Percentiles rank a stretch among this genome's conserved stretches.
These are phyloP conservation scores for Mediolabrus comicus DNA, from an alignment of 108 stramenopile species.

Conservation along the genomic window DNA sequence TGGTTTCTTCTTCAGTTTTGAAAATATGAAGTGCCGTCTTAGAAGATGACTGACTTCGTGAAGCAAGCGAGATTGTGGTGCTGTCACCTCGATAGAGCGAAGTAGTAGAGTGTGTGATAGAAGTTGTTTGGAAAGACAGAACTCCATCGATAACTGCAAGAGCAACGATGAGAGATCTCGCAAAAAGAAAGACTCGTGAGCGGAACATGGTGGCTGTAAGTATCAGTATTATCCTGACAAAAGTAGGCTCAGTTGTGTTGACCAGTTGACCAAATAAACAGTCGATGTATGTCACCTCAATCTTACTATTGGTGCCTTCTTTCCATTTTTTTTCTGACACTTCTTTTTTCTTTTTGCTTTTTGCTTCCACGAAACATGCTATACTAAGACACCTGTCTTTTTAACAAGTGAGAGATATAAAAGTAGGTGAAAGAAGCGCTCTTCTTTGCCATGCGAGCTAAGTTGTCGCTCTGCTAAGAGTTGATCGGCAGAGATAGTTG, in stretches of 20 bases:
- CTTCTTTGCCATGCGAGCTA: no score
- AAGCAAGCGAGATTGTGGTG: background rate
- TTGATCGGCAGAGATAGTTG: no score
- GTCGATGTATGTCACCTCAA: no score
- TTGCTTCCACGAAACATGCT: no score
- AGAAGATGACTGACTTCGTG: background rate
- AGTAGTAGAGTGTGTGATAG: background rate
- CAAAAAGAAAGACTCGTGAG: slow-evolving; percentile 15
- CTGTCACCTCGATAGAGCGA: background rate
- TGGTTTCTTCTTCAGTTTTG: slow-evolving; percentile 26
- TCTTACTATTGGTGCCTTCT: no score
- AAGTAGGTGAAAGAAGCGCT: no score
- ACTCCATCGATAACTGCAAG: slow-evolving; percentile 18
- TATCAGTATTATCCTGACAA: background rate
- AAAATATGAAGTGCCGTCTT: slow-evolving; percentile 21
- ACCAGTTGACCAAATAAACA: no score
- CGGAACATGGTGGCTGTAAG: slow-evolving; percentile 12
- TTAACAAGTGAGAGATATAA: no score
- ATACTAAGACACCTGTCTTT: no score
- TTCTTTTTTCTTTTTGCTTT: no score
- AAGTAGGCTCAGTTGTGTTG: background rate
- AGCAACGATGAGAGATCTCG: slow-evolving; percentile 18
- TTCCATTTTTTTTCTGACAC: no score
- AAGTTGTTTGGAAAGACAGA: slow-evolving; percentile 10
- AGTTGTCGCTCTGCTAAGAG: no score